Evolutionary conservation across 306 rosid species (phyloP), one percentile per base, ranked within the genome.

Genomic region (Cucumis cinereus): DNA sequence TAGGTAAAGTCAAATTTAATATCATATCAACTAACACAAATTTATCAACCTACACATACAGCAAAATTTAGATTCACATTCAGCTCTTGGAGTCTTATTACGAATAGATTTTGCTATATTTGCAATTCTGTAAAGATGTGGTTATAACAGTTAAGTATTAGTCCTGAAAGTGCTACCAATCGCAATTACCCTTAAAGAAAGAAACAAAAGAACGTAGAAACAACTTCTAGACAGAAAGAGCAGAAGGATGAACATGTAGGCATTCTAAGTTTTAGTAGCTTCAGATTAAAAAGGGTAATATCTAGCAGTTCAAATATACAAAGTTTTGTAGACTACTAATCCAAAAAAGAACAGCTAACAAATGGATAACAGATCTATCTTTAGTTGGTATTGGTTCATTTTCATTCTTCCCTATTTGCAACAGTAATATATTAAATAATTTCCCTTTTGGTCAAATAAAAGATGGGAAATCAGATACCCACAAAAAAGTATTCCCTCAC

Each of bases 401-500:
- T 22, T 67, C 35, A 0, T 41, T 41, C 43, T 40, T 67, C 54
- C 54, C 35, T 41, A 20, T 66, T 66, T 66, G 73, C 52, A 67
- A 66, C 28, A 38, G 53, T 40, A n/a, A 66, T 22, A 66, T 22
- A 66, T 19, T 66, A 66, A 36, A 66, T 38, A 38, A 66, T n/a
- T 3, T 13, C 36, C 15, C 13, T 43, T 43, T 70, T 70, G 15
- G 75, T 45, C 57, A 45, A 23, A 70, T 41, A 23, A 20, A 43
- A 70, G 75, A 70, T 70, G 52, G n/a, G 35, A 22, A 68, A 68
- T 47, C 75, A 70, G 56, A 70, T 47, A 15, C 58, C 35, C 36
- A 70, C 14, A 70, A 70, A 70, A 36, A 33, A 62, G 43, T 66
- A 66, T 66, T 38, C 55, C 16, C 36, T 45, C 75, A 20, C 73